Evolutionary conservation across 495 filamentous ascomycete genomes (phyloP), one percentile per base, ranked within the genome.

Genomic region (Lentithecium fluviatile): DNA sequence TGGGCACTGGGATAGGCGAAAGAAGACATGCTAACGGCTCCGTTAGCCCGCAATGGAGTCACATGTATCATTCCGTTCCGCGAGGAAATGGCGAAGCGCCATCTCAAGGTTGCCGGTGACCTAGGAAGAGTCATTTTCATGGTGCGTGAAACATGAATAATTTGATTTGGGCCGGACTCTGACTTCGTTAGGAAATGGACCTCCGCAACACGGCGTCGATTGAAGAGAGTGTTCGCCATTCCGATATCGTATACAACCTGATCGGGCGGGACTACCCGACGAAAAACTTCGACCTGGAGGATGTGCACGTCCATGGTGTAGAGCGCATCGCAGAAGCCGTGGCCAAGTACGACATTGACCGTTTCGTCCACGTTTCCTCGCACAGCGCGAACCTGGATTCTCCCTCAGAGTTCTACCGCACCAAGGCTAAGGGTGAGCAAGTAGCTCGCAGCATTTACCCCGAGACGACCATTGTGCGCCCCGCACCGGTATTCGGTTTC

Each of bases 311-410:
- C 13, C 91, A 96, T 73, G 93, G 94, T 42, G 84, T 86, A n/a
- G 88, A 94, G 78, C 87, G 95, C 55, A 99, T 99, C 67, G 91
- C 84, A 23, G 91, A 97, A 71, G 95, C 95, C 52, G 90, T 89
- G 38, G 95, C 94, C 64, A 99, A 99, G 76, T 99, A 99, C 75
- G 94, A 99, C 68, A 84, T 97, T 60, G 94, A 99, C 77, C 87
- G 94, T 45, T 99, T 87, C 80, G 89, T 99, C 64, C 94, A 99
- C 66, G 88, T 99, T 67, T 97, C 95, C 37, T 95, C 90, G 37
- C 91, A 92, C 80, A 96, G 94, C 71, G 95, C 91, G 49, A 79
- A 90, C 73, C 81, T 82, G 26, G 79, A 88, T 60, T 96, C 91
- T 32, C 77, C 85, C 2, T 92, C 90, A 29, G 86, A 92, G 69